Conservation (phyloP, 345 rosid genomes). For the Salix exigua region DNA sequence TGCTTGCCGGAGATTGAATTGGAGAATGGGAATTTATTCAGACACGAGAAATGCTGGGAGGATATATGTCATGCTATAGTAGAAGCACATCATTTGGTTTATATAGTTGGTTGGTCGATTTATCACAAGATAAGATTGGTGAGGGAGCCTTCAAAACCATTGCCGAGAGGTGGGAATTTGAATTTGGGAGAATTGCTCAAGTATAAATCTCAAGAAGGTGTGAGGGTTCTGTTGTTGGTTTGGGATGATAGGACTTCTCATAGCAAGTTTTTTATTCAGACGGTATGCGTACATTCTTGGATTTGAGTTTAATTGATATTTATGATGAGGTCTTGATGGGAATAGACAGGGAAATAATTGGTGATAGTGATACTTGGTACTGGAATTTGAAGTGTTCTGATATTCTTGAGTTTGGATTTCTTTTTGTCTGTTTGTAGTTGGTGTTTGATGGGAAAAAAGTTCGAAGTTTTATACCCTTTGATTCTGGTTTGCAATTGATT, state of each 20-base stretch:
- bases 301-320: background rate
- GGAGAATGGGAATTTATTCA: conserved; percentile 45
- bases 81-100: conserved; percentile 86
- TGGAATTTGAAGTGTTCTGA: background rate
- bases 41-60: conserved; percentile 76
- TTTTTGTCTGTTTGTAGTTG: background rate
- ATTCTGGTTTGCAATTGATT: background rate
- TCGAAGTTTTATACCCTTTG: background rate
- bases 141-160: conserved; percentile 51
- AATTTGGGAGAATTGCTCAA: conserved; percentile 68
- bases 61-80: conserved; percentile 78
- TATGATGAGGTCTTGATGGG: background rate
- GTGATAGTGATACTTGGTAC: background rate
- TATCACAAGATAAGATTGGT: conserved; percentile 65
- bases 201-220: conserved; percentile 87
- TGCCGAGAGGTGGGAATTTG: conserved; percentile 62
- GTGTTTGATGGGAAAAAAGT: background rate
- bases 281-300: conserved; percentile 36
- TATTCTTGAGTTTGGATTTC: background rate
- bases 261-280: conserved; percentile 59
- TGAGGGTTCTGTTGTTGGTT: conserved; percentile 67
- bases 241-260: conserved; percentile 98
- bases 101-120: conserved; percentile 82
- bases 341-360: background rate
- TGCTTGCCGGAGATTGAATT: conserved; percentile 49